Evolutionary conservation across 495 filamentous ascomycete species (phyloP).

Genomic region (Penicillium longicatenatum): DNA sequence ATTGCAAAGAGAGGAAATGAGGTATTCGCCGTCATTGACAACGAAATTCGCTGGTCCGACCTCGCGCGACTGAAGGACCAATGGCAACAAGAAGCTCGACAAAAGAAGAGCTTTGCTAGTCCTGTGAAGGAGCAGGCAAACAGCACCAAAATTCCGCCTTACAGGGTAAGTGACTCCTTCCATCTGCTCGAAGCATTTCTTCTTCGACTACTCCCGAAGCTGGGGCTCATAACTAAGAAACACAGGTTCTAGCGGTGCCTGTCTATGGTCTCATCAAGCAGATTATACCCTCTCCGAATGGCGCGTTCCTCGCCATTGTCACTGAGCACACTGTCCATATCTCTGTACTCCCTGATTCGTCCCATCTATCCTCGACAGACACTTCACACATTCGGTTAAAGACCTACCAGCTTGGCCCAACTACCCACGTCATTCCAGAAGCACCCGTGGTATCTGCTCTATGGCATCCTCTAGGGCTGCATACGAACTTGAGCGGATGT

Average conservation of each 20-base stretch:
- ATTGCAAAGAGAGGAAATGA: slow-evolving; percentile 77
- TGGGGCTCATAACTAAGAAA: slow-evolving; percentile 14
- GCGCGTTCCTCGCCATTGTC: slow-evolving; percentile 76
- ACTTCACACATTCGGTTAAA: slow-evolving; percentile 69
- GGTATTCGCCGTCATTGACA: slow-evolving; percentile 80
- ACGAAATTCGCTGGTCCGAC: slow-evolving; percentile 85
- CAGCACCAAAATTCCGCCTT: slow-evolving; percentile 18
- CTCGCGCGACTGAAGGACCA: slow-evolving; percentile 72
- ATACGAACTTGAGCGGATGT: slow-evolving; percentile 56
- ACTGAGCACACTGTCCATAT: slow-evolving; percentile 85
- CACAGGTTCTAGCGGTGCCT: slow-evolving; percentile 67
- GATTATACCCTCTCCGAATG: slow-evolving; percentile 77
- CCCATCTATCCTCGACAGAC: slow-evolving; percentile 67
- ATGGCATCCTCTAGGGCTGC: slow-evolving; percentile 85
- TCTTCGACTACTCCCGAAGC: background rate
- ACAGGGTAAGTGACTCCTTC: slow-evolving; percentile 32
- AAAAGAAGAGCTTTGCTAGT: slow-evolving; percentile 30
- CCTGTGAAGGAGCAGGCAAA: slow-evolving; percentile 13
- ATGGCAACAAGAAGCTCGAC: slow-evolving; percentile 54
- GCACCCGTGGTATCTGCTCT: slow-evolving; percentile 73
- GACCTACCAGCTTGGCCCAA: slow-evolving; percentile 82
- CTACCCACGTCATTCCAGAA: slow-evolving; percentile 81
- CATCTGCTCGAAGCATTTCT: background rate
- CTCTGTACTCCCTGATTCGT: slow-evolving; percentile 72
- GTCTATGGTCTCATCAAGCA: slow-evolving; percentile 77